These are phyloP conservation scores for Sporothrix euskadiensis DNA, from an alignment of 2,329 filamentous ascomycete genomes.

Conservation along the genomic window DNA sequence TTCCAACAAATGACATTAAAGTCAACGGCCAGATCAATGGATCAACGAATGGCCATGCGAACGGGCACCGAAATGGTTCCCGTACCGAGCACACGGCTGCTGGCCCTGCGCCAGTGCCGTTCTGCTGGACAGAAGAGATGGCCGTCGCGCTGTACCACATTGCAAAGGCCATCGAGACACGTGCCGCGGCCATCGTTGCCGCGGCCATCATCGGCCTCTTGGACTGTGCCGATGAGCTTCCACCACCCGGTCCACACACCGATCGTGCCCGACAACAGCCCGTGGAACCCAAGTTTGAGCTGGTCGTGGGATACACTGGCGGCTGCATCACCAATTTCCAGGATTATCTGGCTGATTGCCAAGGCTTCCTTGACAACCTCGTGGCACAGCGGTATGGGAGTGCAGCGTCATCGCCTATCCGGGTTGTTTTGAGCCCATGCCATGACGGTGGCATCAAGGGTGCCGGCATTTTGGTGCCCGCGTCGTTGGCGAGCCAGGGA, in stretches of 20 bases:
- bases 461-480: constrained; percentile 60
- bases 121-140: constrained; percentile 63
- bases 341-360: constrained; percentile 69
- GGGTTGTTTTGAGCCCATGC: constrained; percentile 55
- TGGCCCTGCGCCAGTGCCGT: constrained; percentile 42
- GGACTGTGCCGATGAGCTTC: constrained; percentile 67
- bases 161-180: constrained; percentile 67
- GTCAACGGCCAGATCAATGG: not conserved
- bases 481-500: constrained; percentile 34
- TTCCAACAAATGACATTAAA: constrained; percentile 45
- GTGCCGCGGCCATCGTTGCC: constrained; percentile 73
- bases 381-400: constrained; percentile 45
- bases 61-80: not conserved
- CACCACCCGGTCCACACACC: constrained; percentile 33
- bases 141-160: constrained; percentile 65
- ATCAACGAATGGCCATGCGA: not conserved
- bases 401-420: constrained; percentile 38
- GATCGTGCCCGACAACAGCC: not conserved
- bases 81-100: not conserved
- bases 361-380: constrained; percentile 63
- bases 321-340: constrained; percentile 80
- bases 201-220: constrained; percentile 71
- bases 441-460: constrained; percentile 64
- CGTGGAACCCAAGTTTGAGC: constrained; percentile 45
- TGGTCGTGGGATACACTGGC: constrained; percentile 78